Conservation (phyloP, 2,329 filamentous ascomycete genomes). For the Gyromitra esculenta region DNA sequence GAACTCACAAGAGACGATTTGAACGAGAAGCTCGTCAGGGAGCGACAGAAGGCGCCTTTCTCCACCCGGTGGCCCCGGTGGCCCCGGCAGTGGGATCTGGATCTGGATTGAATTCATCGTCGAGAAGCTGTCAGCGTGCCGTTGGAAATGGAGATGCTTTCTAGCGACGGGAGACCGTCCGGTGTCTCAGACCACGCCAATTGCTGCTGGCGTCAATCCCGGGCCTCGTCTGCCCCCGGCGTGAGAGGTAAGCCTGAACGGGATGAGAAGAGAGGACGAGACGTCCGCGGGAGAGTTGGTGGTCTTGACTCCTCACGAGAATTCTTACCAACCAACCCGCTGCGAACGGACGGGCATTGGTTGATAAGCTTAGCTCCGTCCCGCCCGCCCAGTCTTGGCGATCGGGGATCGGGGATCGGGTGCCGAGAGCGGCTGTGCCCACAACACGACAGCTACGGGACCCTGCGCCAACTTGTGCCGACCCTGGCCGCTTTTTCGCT, state of each 20-base stretch:
- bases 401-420: conserved; percentile 34
- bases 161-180: not conserved
- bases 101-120: conserved; percentile 24
- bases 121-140: not conserved
- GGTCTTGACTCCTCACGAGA: conserved; percentile 30
- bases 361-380: conserved; percentile 33
- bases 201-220: conserved; percentile 27
- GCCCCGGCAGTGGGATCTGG: conserved; percentile 3
- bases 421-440: conserved; percentile 24
- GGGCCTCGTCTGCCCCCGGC: conserved; percentile 3
- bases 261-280: conserved; percentile 4
- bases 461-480: conserved; percentile 2
- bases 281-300: conserved; percentile 24
- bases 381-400: conserved; percentile 29
- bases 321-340: conserved; percentile 26
- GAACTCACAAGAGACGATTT: conserved; percentile 52
- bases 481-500: not conserved
- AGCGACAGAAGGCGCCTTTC: conserved; percentile 36
- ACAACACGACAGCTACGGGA: conserved; percentile 24
- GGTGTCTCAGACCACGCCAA: conserved; percentile 38
- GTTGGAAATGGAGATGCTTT: not conserved
- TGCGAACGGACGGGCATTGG: conserved; percentile 18
- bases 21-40: conserved; percentile 53
- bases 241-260: not conserved
- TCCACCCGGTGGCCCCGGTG: not conserved